Evolutionary conservation across 2,329 filamentous ascomycete genomes (phyloP), one percentile per base, ranked within the genome.

Genomic region (Fusarium papillatum): DNA sequence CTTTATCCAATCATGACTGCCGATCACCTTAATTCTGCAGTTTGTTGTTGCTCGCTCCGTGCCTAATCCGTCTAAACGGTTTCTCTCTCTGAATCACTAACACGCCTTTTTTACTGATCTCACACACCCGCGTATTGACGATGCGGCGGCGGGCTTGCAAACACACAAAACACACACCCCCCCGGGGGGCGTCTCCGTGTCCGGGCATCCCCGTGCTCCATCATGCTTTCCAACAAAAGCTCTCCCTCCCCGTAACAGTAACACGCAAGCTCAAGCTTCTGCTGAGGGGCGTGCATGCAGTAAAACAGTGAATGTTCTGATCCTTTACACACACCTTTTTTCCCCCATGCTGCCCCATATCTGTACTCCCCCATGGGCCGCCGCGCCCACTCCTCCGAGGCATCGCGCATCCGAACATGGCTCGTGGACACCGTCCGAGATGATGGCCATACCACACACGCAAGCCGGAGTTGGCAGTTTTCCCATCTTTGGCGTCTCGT

Each of bases 361-460:
- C 64, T 76, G 73, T 57, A 57, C 50, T 76, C 73, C 73, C 73
- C 74, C 74, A 74, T 76, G 73, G 73, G 73, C 67, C 70, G 60
- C 38, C 26, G 16, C 70, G 60, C 38, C 26, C n/a, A 50, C 22
- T 43, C 57, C 63, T 70, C 65, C 69, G 48, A 67, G 63, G 38
- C 57, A 66, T 69, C 43, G 66, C 63, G 53, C 64, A 74, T 64
- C 63, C 73, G 71, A 62, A 24, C 67, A 64, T 62, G 63, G 50
- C 59, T 75, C 72, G 73, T 75, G 62, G 72, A 75, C 72, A 75
- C 72, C 26, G 72, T 67, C 63, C 65, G 60, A 63, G 65, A 64
- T 64, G 72, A 64, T 64, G 72, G 61, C 39, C n/a, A 39, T 68
- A 16, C 43, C 43, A 13, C 13, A 26, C 22, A 50, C 24, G 8